Percentiles rank a stretch among this genome's conserved stretches.
These are phyloP conservation scores for Phanerochaete sordida DNA, from an alignment of 768 basidiomycete species.

Conservation along the genomic window DNA sequence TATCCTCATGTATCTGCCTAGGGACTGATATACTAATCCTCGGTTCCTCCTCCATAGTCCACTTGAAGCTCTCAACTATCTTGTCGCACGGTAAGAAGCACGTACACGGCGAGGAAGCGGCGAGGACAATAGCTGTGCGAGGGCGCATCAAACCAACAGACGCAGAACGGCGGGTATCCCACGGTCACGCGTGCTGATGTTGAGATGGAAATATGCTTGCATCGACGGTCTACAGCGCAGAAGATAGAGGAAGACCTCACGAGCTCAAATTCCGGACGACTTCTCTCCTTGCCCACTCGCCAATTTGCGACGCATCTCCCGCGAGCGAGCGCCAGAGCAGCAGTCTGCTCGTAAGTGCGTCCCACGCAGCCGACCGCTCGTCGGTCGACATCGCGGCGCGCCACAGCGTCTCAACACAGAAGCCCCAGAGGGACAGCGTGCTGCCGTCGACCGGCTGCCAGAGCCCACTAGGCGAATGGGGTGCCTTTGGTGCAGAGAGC, in stretches of 20 bases:
- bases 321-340: constrained; percentile 52
- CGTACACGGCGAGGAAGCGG: background rate
- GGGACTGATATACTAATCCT: background rate
- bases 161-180: background rate
- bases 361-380: constrained; percentile 40
- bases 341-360: constrained; percentile 47
- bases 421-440: constrained; percentile 44
- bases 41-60: background rate
- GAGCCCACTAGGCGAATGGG: constrained; percentile 3
- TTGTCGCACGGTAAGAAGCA: background rate
- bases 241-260: background rate
- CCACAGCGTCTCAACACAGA: constrained; percentile 55
- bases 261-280: constrained; percentile 22
- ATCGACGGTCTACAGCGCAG: background rate
- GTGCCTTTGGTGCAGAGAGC: background rate
- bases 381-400: constrained; percentile 41
- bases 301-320: constrained; percentile 36
- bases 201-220: background rate
- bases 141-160: background rate
- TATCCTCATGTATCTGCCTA: background rate
- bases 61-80: too few species aligned
- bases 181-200: background rate
- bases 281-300: constrained; percentile 56
- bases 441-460: constrained; percentile 28
- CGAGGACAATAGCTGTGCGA: background rate